Evolutionary conservation across 2,329 filamentous ascomycete genomes (phyloP).

Genomic region (Alternaria longipes): DNA sequence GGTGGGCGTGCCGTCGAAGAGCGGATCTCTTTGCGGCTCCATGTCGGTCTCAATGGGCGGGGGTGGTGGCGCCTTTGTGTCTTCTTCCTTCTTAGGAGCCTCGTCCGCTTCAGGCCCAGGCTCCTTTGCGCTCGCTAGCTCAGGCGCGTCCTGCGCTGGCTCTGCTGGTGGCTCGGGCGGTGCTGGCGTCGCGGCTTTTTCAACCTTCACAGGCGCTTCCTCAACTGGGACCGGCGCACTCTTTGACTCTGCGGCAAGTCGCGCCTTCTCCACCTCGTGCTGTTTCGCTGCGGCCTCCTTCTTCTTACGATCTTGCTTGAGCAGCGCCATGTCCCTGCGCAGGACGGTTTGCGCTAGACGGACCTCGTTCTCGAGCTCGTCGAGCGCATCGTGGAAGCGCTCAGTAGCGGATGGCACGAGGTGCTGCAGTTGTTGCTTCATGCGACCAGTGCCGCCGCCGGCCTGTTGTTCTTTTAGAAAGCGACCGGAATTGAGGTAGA

Average conservation of each 20-base stretch:
- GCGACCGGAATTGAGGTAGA: slow-evolving; percentile 57
- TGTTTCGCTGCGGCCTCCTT: slow-evolving; percentile 47
- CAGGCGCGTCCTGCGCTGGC: slow-evolving; percentile 15
- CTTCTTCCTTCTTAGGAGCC: slow-evolving; percentile 22
- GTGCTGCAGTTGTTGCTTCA: slow-evolving; percentile 47
- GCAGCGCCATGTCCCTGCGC: slow-evolving; percentile 49
- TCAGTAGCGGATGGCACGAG: slow-evolving; percentile 53
- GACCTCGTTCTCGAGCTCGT: slow-evolving; percentile 60
- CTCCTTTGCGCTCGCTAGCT: slow-evolving; percentile 19
- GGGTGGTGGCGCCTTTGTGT: slow-evolving; percentile 13
- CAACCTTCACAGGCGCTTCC: slow-evolving; percentile 21
- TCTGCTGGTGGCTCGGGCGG: slow-evolving; percentile 15
- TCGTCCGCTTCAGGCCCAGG: slow-evolving; percentile 20
- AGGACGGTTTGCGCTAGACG: slow-evolving; percentile 46
- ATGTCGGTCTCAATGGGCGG: slow-evolving; percentile 28
- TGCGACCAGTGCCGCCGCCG: slow-evolving; percentile 40
- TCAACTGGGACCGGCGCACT: slow-evolving; percentile 17
- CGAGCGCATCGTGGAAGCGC: slow-evolving; percentile 61
- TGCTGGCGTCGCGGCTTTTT: slow-evolving; percentile 24
- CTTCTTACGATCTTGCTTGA: slow-evolving; percentile 47
- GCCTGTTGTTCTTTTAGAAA: slow-evolving; percentile 55
- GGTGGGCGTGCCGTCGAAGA: slow-evolving; percentile 44
- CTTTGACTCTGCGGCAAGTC: slow-evolving; percentile 41
- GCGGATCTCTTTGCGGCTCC: slow-evolving; percentile 34
- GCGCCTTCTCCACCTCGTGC: slow-evolving; percentile 43